These are phyloP conservation scores for Kodamaea ohmeri DNA, from an alignment of 1,139 yeast genomes.

Conservation along the genomic window DNA sequence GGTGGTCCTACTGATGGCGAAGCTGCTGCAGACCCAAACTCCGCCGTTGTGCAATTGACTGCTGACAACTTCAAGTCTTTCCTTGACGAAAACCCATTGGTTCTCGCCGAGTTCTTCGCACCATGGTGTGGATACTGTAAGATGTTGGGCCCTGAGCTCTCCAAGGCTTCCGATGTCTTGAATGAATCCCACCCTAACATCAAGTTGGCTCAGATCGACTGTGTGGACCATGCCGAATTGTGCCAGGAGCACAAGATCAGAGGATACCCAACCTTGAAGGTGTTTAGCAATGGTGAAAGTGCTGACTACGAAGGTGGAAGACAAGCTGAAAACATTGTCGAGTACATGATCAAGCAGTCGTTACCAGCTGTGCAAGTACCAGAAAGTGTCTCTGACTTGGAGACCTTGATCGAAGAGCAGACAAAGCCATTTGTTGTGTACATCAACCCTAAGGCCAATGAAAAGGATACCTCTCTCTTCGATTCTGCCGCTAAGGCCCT, in stretches of 20 bases:
- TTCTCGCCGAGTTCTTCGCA: slow-evolving; percentile 92
- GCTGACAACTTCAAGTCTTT: slow-evolving; percentile 59
- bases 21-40: slow-evolving; percentile 75
- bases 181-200: slow-evolving; percentile 58
- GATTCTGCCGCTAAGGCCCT: slow-evolving; percentile 18
- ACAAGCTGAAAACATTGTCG: slow-evolving; percentile 71
- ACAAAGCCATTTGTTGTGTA: slow-evolving; percentile 56
- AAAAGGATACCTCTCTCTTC: slow-evolving; percentile 11
- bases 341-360: slow-evolving; percentile 79
- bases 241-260: slow-evolving; percentile 72
- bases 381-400: slow-evolving; percentile 47
- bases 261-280: slow-evolving; percentile 92
- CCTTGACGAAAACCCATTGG: slow-evolving; percentile 70
- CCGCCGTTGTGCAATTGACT: slow-evolving; percentile 82
- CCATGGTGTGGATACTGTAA: slow-evolving; percentile 99
- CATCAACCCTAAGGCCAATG: slow-evolving; percentile 15
- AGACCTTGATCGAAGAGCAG: slow-evolving; percentile 46
- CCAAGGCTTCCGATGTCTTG: slow-evolving; percentile 77
- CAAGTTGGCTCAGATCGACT: slow-evolving; percentile 87
- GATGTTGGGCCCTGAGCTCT: slow-evolving; percentile 86
- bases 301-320: slow-evolving; percentile 76
- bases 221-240: slow-evolving; percentile 80
- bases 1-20: slow-evolving; percentile 49
- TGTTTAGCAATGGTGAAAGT: slow-evolving; percentile 50
- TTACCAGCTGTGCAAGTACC: slow-evolving; percentile 72